Evolutionary conservation across 352 stramenopile species (phyloP), one percentile per base, ranked within the genome.

Genomic region (Globisporangium sylvaticum): DNA sequence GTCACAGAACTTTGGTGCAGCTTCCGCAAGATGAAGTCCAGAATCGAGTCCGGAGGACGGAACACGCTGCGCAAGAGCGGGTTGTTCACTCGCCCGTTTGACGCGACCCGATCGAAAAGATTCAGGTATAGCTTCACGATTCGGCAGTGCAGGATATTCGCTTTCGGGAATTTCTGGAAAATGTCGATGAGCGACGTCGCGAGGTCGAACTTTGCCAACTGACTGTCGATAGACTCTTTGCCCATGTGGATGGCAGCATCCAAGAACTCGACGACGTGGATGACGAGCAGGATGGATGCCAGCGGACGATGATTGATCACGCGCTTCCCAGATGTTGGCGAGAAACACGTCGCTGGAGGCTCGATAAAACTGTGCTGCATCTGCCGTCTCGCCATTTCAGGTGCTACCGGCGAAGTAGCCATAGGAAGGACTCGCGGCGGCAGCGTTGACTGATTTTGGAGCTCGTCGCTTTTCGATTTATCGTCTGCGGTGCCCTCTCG

Each of bases 71-170:
- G 77, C 37, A 93, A 50, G 0, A 93, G 73, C 10, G 84, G 84
- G n/a, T 93, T 93, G 59, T 88, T 93, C 25, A 93, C 80, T 4
- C 81, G 74, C 5, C 77, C 82, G 39, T 81, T 87, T 48, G 77
- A 81, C 6, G 80, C 79, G 12, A 81, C 77, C 46, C 84, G 80
- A 65, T 91, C 84, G 32, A 91, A 68, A 2, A 93, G 67, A 24
- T 86, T 84, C 53, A 93, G 63, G 37, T 89, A 90, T 0, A 93
- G 62, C 63, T 89, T 87, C 12, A 93, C 75, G 18, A 93, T 64
- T 15, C 81, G 76, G 46, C 81, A 91, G 58, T 93, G 84, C 39
- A 93, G 65, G 31, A 93, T 87, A 58, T 86, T 93, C 4, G 84
- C 83, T 20, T 78, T 85, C 0, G 83, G 81, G 29, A 86, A 93